Base-by-base conservation (phyloP, 805 yeast genomes). In the Metschnikowia matae region DNA sequence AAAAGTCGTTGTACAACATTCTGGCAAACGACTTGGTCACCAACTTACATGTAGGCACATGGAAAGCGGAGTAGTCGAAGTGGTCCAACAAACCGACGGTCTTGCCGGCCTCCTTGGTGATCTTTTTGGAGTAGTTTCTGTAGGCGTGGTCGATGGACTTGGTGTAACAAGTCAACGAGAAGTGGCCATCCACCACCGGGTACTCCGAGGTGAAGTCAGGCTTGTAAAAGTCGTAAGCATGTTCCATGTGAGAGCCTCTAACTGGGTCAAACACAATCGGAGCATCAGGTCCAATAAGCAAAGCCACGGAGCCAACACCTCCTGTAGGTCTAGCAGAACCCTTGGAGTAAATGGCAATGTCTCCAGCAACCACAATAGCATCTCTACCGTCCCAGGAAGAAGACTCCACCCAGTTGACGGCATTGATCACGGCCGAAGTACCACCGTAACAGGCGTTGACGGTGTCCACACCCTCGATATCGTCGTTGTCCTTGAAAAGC, bases 301-400 rank as follows among this genome's bases (percentile, higher is more conserved):
- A 63, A 40, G 99, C 99, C 53, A 92, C 95, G 44, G 95, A 80
- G 68, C 99, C 99, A 49, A 96, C 97, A 77, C 99, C 99, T 70
- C 99, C 99, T 48, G 99, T 94, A 66, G 99, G 99, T 80, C 99
- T 86, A 50, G 99, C 99, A 36, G 96, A 86, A 68, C 99, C 99
- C 75, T 91, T 82, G 63, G 91, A 90, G 73, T 94, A 94, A 60
- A 94, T 85, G 65, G 99, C 99, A 70, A 94, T 94, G 73, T 94
- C 99, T 72, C 97, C 98, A 67, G 94, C 84, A 20, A 92, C 96
- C 50, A 92, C 99, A 63, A 94, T 82, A 50, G 98, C 98, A 65
- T 92, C 90, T 71, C 98, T 84, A 56, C 99, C 99, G 66, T 94
- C 99, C 99, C 99, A 94, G 40, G 92, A 79, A 29, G 89, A 82